Percentiles rank a stretch among this genome's conserved stretches.
These are phyloP conservation scores for Picea glauca DNA, from an alignment of 75 land plant species.

Conservation along the genomic window DNA sequence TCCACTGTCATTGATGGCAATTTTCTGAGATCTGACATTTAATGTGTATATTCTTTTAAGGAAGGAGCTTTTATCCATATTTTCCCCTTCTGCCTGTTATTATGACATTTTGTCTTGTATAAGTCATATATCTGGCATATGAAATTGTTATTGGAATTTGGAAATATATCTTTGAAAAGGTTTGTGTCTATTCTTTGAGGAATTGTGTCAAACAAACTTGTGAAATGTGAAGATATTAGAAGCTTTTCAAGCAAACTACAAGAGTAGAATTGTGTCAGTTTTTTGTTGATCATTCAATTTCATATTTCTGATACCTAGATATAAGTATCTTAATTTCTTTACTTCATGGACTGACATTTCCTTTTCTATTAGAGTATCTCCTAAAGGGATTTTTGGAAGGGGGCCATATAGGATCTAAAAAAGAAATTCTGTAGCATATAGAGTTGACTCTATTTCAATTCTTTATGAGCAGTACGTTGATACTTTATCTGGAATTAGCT, in stretches of 20 bases:
- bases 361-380: not conserved
- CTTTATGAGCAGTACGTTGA: not conserved
- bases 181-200: not conserved
- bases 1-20: too few relatives aligned
- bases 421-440: not conserved
- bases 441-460: not conserved
- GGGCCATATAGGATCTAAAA: not conserved
- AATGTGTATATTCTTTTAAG: not conserved
- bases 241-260: not conserved
- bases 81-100: not conserved
- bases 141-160: not conserved
- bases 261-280: not conserved
- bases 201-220: not conserved
- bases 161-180: not conserved
- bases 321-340: not conserved
- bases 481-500: not conserved
- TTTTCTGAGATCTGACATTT: constrained; percentile 3
- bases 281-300: not conserved
- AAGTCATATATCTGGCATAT: not conserved
- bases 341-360: too few relatives aligned
- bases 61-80: not conserved
- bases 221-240: not conserved
- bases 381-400: not conserved
- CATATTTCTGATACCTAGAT: not conserved
- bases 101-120: not conserved